These are phyloP conservation scores for Aspergillus ruber DNA, from an alignment of 2,329 filamentous ascomycete species.

Conservation along the genomic window DNA sequence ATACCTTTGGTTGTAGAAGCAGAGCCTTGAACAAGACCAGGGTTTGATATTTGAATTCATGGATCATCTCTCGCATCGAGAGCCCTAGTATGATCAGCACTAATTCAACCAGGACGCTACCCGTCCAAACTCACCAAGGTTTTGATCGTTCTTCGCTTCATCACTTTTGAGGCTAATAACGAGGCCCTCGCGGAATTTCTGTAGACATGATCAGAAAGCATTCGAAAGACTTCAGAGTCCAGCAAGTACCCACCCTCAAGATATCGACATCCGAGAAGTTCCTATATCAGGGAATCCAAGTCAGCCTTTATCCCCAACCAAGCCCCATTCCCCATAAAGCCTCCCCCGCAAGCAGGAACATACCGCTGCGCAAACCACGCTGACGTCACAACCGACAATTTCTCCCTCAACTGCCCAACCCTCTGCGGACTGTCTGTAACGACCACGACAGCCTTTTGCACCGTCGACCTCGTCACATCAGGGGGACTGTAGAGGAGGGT, in stretches of 20 bases:
- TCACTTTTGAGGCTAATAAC: conserved; percentile 52
- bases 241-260: conserved; percentile 50
- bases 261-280: conserved; percentile 93
- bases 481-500: conserved; percentile 69
- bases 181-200: conserved; percentile 85
- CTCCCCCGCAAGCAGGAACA: conserved; percentile 12
- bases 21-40: conserved; percentile 90
- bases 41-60: conserved; percentile 92
- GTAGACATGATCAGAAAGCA: conserved; percentile 14
- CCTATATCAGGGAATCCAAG: conserved; percentile 28
- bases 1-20: conserved; percentile 86
- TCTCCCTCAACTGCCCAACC: conserved; percentile 85
- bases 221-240: background rate
- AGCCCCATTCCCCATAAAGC: background rate
- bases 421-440: conserved; percentile 85
- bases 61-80: conserved; percentile 81
- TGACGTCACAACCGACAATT: conserved; percentile 80
- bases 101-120: conserved; percentile 4
- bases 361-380: conserved; percentile 92
- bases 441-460: conserved; percentile 96
- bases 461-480: conserved; percentile 93
- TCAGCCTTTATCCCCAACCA: background rate
- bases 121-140: conserved; percentile 59
- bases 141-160: conserved; percentile 73
- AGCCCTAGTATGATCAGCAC: conserved; percentile 40